phyloP scores from a whole-genome alignment of 768 basidiomycete genomes.

The Termitomyces sp. region DNA sequence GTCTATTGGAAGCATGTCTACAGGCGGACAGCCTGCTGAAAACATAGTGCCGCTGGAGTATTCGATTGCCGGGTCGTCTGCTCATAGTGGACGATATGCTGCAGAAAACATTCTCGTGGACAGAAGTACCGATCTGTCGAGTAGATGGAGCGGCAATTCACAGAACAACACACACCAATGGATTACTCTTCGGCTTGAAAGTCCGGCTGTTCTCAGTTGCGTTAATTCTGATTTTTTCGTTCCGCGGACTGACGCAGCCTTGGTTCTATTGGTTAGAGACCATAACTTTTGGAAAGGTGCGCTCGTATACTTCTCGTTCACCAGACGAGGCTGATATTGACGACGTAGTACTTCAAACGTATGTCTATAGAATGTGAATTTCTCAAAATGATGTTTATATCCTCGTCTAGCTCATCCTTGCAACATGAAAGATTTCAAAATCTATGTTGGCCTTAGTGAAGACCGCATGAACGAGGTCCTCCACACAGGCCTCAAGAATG shows the following conservation, averaged over 20 bases:
- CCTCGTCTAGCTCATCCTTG: conserved; percentile 66
- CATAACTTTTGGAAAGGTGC: conserved; percentile 81
- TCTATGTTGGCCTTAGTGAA: conserved; percentile 60
- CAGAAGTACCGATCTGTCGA: conserved; percentile 57
- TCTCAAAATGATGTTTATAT: conserved; percentile 6
- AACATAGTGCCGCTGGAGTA: conserved; percentile 35
- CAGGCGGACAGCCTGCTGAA: background rate
- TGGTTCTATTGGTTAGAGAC: conserved; percentile 38
- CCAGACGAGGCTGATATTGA: background rate
- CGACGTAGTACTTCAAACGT: conserved; percentile 40
- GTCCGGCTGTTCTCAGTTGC: conserved; percentile 63
- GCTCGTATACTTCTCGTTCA: conserved; percentile 1
- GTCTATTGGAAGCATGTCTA: conserved; percentile 8
- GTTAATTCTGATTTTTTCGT: conserved; percentile 16
- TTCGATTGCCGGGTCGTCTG: conserved; percentile 56
- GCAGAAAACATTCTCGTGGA: conserved; percentile 69
- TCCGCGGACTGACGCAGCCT: conserved; percentile 2
- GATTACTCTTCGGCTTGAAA: conserved; percentile 64
- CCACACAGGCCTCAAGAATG: conserved; percentile 62
- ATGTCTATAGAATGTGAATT: conserved; percentile 10
- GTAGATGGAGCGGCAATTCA: conserved; percentile 73
- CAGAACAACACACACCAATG: conserved; percentile 62
- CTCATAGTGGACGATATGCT: conserved; percentile 66
- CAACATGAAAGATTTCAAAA: conserved; percentile 80
- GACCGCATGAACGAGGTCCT: conserved; percentile 70